A percentile compares a stretch with the other conserved stretches of the same genome.
These are phyloP conservation scores for Phaffia australis DNA, from an alignment of 768 basidiomycete genomes.

Conservation along the genomic window DNA sequence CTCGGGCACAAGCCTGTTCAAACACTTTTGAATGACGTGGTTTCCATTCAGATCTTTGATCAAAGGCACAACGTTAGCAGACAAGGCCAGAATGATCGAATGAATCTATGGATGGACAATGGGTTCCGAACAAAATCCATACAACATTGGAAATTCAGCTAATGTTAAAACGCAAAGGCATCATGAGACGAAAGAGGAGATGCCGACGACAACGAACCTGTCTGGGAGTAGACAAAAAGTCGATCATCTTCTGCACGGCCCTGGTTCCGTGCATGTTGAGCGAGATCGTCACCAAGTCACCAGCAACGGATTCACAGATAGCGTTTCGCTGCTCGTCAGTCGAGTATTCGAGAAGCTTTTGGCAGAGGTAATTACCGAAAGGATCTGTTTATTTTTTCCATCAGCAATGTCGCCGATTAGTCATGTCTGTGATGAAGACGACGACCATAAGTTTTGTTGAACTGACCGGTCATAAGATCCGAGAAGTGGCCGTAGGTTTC, in stretches of 20 bases:
- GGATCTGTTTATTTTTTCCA: slow-evolving; percentile 51
- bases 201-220: slow-evolving; percentile 66
- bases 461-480: slow-evolving; percentile 88
- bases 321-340: slow-evolving; percentile 94
- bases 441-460: slow-evolving; percentile 5
- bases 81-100: slow-evolving; percentile 89
- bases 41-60: slow-evolving; percentile 70
- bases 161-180: slow-evolving; percentile 31
- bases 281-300: slow-evolving; percentile 93
- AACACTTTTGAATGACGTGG: slow-evolving; percentile 89
- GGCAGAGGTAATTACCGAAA: slow-evolving; percentile 97
- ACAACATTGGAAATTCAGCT: slow-evolving; percentile 33
- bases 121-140: background rate
- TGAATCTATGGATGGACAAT: slow-evolving; percentile 70
- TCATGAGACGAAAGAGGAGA: background rate
- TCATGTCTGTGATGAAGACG: background rate
- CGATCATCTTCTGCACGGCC: slow-evolving; percentile 99
- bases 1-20: slow-evolving; percentile 94
- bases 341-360: slow-evolving; percentile 91
- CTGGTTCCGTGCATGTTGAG: slow-evolving; percentile 99
- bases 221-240: slow-evolving; percentile 87
- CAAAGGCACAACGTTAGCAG: slow-evolving; percentile 92
- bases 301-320: slow-evolving; percentile 94
- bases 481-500: slow-evolving; percentile 97
- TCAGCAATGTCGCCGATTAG: background rate